phyloP scores from a whole-genome alignment of 108 stramenopile genomes.

The Stephanodiscus triporus region DNA sequence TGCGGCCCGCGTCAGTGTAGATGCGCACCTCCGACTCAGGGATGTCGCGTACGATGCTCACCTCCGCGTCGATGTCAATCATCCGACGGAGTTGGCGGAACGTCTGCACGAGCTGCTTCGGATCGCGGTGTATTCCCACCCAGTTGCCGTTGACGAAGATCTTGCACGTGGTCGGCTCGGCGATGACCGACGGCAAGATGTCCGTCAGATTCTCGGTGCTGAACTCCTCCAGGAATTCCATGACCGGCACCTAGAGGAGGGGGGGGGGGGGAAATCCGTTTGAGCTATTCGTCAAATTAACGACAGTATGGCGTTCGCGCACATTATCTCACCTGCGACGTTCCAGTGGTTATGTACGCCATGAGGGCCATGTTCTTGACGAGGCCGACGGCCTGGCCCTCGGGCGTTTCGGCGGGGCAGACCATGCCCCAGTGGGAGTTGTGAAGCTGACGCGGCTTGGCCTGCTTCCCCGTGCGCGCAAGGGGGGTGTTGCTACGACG shows the following conservation, averaged over 20 bases:
- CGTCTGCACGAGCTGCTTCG: conserved; percentile 88
- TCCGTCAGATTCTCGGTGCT: conserved; percentile 92
- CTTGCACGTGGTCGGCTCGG: conserved; percentile 93
- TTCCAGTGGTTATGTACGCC: conserved; percentile 97
- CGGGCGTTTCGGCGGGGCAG: conserved; percentile 94
- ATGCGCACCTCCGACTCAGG: conserved; percentile 94
- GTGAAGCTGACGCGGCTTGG: conserved; percentile 98
- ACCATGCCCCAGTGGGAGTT: conserved; percentile 99
- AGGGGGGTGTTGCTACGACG: conserved; percentile 98
- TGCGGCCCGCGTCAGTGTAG: conserved; percentile 98
- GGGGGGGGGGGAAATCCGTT: neutral
- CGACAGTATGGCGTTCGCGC: neutral
- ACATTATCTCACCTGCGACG: conserved; percentile 51
- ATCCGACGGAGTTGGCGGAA: conserved; percentile 91
- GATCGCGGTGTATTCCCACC: conserved; percentile 98
- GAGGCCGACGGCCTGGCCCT: conserved; percentile 97
- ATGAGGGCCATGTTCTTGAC: conserved; percentile 96
- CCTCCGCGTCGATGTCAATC: conserved; percentile 97
- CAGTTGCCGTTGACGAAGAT: conserved; percentile 99
- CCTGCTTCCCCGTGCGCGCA: conserved; percentile 97
- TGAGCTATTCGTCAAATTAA: neutral
- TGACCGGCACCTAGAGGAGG: conserved; percentile 64
- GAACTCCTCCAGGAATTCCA: conserved; percentile 96
- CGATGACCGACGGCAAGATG: conserved; percentile 92
- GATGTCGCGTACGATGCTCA: conserved; percentile 96